Percentiles rank a stretch among this genome's conserved stretches.
These are phyloP conservation scores for Lasiodiplodia citricola DNA, from an alignment of 2,329 filamentous ascomycete species.

Conservation along the genomic window DNA sequence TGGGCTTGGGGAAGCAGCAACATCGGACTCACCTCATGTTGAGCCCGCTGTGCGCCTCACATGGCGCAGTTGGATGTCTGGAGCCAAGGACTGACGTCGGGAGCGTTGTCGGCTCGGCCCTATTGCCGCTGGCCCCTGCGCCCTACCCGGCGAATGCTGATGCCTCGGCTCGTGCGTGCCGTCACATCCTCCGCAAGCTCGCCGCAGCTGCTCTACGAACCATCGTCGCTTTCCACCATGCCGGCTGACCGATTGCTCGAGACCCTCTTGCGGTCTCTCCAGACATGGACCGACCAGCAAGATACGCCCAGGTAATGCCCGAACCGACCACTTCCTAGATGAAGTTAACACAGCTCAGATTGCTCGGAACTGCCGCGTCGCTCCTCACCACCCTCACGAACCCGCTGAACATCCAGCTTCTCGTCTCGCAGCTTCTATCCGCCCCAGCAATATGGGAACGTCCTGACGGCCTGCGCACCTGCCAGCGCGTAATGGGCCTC, in stretches of 20 bases:
- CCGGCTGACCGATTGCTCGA: slow-evolving; percentile 70
- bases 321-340: neutral
- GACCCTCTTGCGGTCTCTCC: slow-evolving; percentile 68
- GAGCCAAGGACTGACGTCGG: slow-evolving; percentile 12
- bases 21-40: slow-evolving; percentile 38
- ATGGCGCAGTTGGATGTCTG: neutral
- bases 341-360: slow-evolving; percentile 35
- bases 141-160: slow-evolving; percentile 18
- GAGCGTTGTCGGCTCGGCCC: slow-evolving; percentile 7
- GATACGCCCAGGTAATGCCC: slow-evolving; percentile 62
- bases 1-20: neutral
- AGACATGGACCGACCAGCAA: slow-evolving; percentile 62
- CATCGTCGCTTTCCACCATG: slow-evolving; percentile 52
- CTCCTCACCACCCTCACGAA: slow-evolving; percentile 74
- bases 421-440: slow-evolving; percentile 73
- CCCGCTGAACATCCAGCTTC: slow-evolving; percentile 73
- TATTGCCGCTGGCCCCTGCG: neutral
- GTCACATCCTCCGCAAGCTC: neutral
- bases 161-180: slow-evolving; percentile 19
- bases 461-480: slow-evolving; percentile 66
- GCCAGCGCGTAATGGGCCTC: slow-evolving; percentile 70
- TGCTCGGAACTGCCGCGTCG: slow-evolving; percentile 69
- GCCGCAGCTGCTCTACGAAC: neutral
- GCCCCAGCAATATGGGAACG: slow-evolving; percentile 73
- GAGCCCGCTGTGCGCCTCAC: slow-evolving; percentile 15